Percentiles rank a stretch among this genome's conserved stretches.
phyloP scores from a whole-genome alignment of 2,329 filamentous ascomycete genomes.

The Grosmannia huntii region DNA sequence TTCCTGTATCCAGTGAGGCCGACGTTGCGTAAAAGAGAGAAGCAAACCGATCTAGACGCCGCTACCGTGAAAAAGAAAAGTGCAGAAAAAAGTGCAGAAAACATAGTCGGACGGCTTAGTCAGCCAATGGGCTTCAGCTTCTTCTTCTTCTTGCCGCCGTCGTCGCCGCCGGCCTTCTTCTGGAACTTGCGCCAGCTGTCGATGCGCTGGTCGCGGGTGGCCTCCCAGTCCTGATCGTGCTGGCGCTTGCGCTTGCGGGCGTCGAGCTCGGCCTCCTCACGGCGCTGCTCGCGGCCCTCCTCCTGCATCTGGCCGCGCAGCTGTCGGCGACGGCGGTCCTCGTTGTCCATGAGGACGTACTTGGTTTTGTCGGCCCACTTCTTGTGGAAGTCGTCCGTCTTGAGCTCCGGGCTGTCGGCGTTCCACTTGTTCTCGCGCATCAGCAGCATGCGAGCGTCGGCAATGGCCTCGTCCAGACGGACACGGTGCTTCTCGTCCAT shows the following conservation, averaged over 20 bases:
- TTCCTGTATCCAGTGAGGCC: not conserved
- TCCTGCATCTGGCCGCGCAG: slow-evolving; percentile 93
- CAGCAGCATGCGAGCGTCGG: slow-evolving; percentile 86
- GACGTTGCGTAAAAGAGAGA: not conserved
- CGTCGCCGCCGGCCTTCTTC: slow-evolving; percentile 42
- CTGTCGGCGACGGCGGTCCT: slow-evolving; percentile 71
- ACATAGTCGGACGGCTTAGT: slow-evolving; percentile 8
- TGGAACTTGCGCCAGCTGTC: slow-evolving; percentile 89
- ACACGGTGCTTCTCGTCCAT: slow-evolving; percentile 89
- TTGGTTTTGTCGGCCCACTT: slow-evolving; percentile 87
- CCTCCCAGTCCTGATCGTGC: slow-evolving; percentile 91
- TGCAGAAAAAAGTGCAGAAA: not conserved
- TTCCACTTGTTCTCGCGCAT: slow-evolving; percentile 93
- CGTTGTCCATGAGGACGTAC: slow-evolving; percentile 84
- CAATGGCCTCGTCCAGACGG: slow-evolving; percentile 84
- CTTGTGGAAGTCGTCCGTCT: slow-evolving; percentile 68
- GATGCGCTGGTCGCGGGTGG: slow-evolving; percentile 80
- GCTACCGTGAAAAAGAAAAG: not conserved
- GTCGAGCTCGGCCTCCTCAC: slow-evolving; percentile 74
- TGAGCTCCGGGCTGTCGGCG: slow-evolving; percentile 73
- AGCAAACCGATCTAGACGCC: not conserved
- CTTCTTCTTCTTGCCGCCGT: slow-evolving; percentile 44
- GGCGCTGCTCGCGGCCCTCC: slow-evolving; percentile 78
- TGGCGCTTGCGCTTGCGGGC: slow-evolving; percentile 75
- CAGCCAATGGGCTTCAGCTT: slow-evolving; percentile 54